Percentiles rank a stretch among this genome's conserved stretches.
Conservation (phyloP, 2,329 filamentous ascomycete species). For the Talaromyces verruculosus region DNA sequence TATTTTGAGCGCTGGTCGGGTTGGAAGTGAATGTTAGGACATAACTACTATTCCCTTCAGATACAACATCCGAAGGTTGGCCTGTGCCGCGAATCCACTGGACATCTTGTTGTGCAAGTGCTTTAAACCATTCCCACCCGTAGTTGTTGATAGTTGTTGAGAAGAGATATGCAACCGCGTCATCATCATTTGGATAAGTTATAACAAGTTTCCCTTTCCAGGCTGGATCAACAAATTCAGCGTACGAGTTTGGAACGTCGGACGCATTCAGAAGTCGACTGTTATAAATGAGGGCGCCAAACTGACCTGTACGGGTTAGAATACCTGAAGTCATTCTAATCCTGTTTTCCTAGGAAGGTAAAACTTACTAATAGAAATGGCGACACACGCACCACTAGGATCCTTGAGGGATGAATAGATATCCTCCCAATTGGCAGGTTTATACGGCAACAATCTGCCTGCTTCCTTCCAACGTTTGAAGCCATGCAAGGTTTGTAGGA, state of each 20-base stretch:
- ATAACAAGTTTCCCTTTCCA: slow-evolving; percentile 56
- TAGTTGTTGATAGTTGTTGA: slow-evolving; percentile 49
- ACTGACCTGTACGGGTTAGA: not conserved
- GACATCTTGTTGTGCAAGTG: slow-evolving; percentile 51
- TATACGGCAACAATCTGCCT: slow-evolving; percentile 52
- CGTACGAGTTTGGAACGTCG: slow-evolving; percentile 40
- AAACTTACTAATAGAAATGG: slow-evolving; percentile 32
- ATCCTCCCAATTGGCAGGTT: slow-evolving; percentile 44
- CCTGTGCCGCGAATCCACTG: slow-evolving; percentile 55
- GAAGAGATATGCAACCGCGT: slow-evolving; percentile 51
- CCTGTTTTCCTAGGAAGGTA: not conserved
- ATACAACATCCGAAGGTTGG: slow-evolving; percentile 44
- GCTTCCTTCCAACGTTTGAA: slow-evolving; percentile 54
- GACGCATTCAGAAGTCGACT: slow-evolving; percentile 32
- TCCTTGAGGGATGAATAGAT: slow-evolving; percentile 43
- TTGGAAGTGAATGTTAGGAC: not conserved
- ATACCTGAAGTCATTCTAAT: not conserved
- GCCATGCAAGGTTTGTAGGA: slow-evolving; percentile 39
- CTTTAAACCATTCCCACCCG: slow-evolving; percentile 51
- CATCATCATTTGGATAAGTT: slow-evolving; percentile 60
- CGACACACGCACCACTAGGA: slow-evolving; percentile 45
- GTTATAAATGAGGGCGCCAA: not conserved
- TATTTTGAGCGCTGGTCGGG: not conserved
- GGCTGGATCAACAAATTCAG: slow-evolving; percentile 50
- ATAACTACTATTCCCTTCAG: slow-evolving; percentile 28